Base-by-base conservation (phyloP, 2,329 filamentous ascomycete genomes). In the Emericellopsis cladophorae region DNA sequence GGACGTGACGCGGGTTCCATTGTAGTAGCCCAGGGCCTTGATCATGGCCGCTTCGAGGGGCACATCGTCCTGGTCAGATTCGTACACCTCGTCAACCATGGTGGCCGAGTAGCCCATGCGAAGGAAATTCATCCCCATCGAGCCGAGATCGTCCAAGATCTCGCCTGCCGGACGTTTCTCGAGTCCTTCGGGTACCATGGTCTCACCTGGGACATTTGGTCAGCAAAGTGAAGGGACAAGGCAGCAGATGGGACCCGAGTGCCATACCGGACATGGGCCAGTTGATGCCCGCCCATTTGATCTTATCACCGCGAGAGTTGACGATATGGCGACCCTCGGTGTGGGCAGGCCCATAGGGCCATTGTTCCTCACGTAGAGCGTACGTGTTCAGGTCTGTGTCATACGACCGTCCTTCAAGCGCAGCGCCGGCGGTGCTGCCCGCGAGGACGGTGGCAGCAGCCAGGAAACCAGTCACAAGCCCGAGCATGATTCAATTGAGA, bases 141-240 rank as follows among this genome's bases (percentile, higher is more conserved):
- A 61, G 22, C 64, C 66, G 39, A 72, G 60, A 49, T 65, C 61
- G 34, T 65, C 56, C 4, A 74, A 59, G 32, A 75, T 74, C 2
- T 60, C 59, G 4, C 60, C 59, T 11, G 69, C 61, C 0, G 69
- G 73, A 34, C 61, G 60, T 56, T 72, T 70, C 47, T 75, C 71
- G 5, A 75, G 57, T 9, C 71, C 72, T 50, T 76, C 72, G 0
- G 71, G 71, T 2, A 74, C 59, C 70, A 74, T 74, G 3, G 67
- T 65, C 41, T 74, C 70, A 21, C 65, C 66, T 61, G 18, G 16
- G 23, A 24, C 26, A 4, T 31, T 16, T 8, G 14, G 24, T 34
- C 21, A 33, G 38, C 10, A n/a, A n/a, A n/a, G n/a, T n/a, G 37
- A 14, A 8, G n/a, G n/a, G 18, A 34, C 8, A 15, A 31, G 23